phyloP scores from a whole-genome alignment of 2,329 filamentous ascomycete genomes.

The Amauroascus verrucosus region DNA sequence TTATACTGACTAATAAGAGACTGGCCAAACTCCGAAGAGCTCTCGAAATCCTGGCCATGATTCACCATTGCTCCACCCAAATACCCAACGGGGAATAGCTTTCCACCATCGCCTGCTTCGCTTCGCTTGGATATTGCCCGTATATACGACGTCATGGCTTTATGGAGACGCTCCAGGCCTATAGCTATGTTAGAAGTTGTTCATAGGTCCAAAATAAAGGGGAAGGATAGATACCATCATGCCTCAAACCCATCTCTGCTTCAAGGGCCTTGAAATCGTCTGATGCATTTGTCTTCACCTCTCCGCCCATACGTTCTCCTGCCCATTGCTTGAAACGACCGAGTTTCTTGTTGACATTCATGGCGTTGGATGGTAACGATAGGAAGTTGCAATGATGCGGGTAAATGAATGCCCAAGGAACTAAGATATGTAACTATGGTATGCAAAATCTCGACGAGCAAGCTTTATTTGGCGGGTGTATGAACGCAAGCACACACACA shows the following conservation, averaged over 20 bases:
- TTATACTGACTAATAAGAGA: conserved; percentile 60
- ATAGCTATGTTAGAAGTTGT: conserved; percentile 16
- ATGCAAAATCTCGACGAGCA: too few species aligned
- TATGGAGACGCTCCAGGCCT: conserved; percentile 88
- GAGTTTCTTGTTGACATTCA: conserved; percentile 74
- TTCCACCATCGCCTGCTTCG: conserved; percentile 81
- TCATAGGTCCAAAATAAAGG: conserved; percentile 2
- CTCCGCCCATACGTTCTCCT: conserved; percentile 87
- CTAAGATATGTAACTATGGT: too few species aligned
- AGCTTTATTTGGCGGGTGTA: too few species aligned
- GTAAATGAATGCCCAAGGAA: neutral
- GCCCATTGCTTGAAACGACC: conserved; percentile 97
- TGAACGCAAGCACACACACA: too few species aligned
- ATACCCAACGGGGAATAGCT: conserved; percentile 66
- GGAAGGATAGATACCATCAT: conserved; percentile 58
- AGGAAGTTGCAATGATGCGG: too few species aligned
- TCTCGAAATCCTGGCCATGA: conserved; percentile 88
- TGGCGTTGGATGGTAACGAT: conserved; percentile 20
- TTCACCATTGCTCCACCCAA: conserved; percentile 75
- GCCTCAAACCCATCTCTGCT: conserved; percentile 76
- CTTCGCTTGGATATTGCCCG: conserved; percentile 78
- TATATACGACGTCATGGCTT: conserved; percentile 73
- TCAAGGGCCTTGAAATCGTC: conserved; percentile 89
- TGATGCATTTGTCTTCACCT: conserved; percentile 73
- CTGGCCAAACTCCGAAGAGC: conserved; percentile 81